Percentiles rank a stretch among this genome's conserved stretches.
phyloP scores from a whole-genome alignment of 306 rosid species.

The Begonia masoniana region DNA sequence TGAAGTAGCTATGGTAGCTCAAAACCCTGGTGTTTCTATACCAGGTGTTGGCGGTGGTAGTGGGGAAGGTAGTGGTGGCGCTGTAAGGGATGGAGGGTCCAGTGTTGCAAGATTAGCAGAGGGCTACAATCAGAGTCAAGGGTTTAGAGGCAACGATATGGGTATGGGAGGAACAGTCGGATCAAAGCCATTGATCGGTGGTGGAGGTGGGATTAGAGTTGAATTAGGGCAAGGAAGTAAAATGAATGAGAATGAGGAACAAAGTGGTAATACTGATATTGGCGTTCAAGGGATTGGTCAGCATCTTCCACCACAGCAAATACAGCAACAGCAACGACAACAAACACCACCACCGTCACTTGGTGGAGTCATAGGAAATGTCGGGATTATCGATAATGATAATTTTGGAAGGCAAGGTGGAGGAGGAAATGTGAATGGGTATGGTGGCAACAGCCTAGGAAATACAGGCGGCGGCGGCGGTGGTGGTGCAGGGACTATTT shows the following conservation, averaged over 20 bases:
- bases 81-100: conserved; percentile 18
- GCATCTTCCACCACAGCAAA: conserved; percentile 12
- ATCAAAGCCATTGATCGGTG: conserved; percentile 25
- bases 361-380: conserved; percentile 27
- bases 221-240: conserved; percentile 59
- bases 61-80: conserved; percentile 9
- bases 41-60: conserved; percentile 42
- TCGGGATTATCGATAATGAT: conserved; percentile 39
- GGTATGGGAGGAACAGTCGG: conserved; percentile 27
- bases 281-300: conserved; percentile 42
- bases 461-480: conserved; percentile 16
- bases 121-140: conserved; percentile 49
- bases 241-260: conserved; percentile 47
- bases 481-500: conserved; percentile 45
- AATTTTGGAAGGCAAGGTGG: conserved; percentile 47
- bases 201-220: conserved; percentile 66
- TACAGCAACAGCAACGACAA: conserved; percentile 13
- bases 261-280: conserved; percentile 26
- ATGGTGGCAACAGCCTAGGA: conserved; percentile 22
- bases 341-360: conserved; percentile 12
- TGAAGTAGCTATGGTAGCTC: conserved; percentile 11
- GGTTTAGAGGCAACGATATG: conserved; percentile 48
- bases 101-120: conserved; percentile 28
- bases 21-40: conserved; percentile 22
- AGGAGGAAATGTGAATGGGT: conserved; percentile 25